Percentiles rank a stretch among this genome's conserved stretches.
These are phyloP conservation scores for Taiwanofungus camphoratus DNA, from an alignment of 1,284 basidiomycete genomes.

Conservation along the genomic window DNA sequence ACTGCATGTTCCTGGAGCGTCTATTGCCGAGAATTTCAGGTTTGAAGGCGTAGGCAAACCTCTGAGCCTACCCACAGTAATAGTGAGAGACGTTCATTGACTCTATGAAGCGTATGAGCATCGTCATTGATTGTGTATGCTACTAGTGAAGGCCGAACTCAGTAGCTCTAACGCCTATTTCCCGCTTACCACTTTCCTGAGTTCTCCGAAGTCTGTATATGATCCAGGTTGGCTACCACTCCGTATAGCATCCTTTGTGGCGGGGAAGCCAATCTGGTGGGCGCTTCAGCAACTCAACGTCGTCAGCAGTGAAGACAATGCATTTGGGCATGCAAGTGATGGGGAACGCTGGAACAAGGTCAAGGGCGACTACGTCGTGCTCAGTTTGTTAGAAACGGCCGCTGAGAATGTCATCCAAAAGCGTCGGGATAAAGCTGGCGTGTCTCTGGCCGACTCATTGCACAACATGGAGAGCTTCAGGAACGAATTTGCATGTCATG, in stretches of 20 bases:
- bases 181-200: conserved; percentile 53
- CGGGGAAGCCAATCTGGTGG: conserved; percentile 85
- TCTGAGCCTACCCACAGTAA: conserved; percentile 71
- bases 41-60: conserved; percentile 75
- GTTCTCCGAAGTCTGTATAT: conserved; percentile 57
- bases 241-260: conserved; percentile 62
- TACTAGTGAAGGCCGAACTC: conserved; percentile 53
- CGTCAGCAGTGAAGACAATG: conserved; percentile 52
- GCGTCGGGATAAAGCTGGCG: conserved; percentile 40
- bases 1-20: conserved; percentile 50
- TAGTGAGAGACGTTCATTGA: conserved; percentile 51
- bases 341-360: conserved; percentile 58
- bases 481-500: conserved; percentile 45
- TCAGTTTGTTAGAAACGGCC: conserved; percentile 58
- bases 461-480: conserved; percentile 63
- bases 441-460: conserved; percentile 56
- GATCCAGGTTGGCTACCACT: conserved; percentile 63
- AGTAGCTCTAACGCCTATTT: conserved; percentile 40
- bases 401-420: conserved; percentile 53
- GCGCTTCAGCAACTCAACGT: conserved; percentile 74
- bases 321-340: conserved; percentile 42
- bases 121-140: conserved; percentile 11
- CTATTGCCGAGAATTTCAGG: conserved; percentile 56
- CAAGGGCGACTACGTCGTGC: conserved; percentile 73
- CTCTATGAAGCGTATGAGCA: not conserved